Conservation (phyloP, 208 protist genomes). For the Endotrypanum monterogeii region DNA sequence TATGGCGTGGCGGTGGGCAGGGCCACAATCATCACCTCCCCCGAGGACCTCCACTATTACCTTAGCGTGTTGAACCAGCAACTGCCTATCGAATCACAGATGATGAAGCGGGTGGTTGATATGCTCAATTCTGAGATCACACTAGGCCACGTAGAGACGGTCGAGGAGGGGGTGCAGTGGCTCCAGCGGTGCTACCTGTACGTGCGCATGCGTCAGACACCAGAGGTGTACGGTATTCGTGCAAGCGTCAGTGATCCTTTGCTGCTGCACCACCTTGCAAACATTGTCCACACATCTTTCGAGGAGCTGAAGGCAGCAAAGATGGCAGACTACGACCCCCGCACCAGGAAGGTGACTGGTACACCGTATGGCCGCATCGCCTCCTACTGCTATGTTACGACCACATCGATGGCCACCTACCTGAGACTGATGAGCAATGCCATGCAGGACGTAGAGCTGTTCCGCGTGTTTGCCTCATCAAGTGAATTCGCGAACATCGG, state of each 20-base stretch:
- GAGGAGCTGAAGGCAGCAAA: slow-evolving; percentile 86
- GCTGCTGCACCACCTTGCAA: slow-evolving; percentile 85
- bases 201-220: slow-evolving; percentile 97
- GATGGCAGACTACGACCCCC: slow-evolving; percentile 96
- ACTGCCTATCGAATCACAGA: slow-evolving; percentile 99
- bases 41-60: slow-evolving; percentile 98
- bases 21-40: slow-evolving; percentile 97
- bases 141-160: slow-evolving; percentile 94
- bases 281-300: slow-evolving; percentile 96
- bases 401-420: slow-evolving; percentile 96
- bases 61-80: slow-evolving; percentile 98
- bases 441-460: slow-evolving; percentile 98
- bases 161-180: slow-evolving; percentile 97
- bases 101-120: slow-evolving; percentile 95
- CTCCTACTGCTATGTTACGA: slow-evolving; percentile 98
- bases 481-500: slow-evolving; percentile 98
- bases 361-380: slow-evolving; percentile 98
- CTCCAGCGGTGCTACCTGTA: slow-evolving; percentile 98
- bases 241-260: slow-evolving; percentile 85
- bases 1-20: slow-evolving; percentile 94
- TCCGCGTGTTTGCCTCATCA: slow-evolving; percentile 96
- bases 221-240: slow-evolving; percentile 94
- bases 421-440: slow-evolving; percentile 94
- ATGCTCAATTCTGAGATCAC: slow-evolving; percentile 99
- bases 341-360: slow-evolving; percentile 80